phyloP scores from a whole-genome alignment of 1,139 yeast species.

The Pneumocystis carinii region DNA sequence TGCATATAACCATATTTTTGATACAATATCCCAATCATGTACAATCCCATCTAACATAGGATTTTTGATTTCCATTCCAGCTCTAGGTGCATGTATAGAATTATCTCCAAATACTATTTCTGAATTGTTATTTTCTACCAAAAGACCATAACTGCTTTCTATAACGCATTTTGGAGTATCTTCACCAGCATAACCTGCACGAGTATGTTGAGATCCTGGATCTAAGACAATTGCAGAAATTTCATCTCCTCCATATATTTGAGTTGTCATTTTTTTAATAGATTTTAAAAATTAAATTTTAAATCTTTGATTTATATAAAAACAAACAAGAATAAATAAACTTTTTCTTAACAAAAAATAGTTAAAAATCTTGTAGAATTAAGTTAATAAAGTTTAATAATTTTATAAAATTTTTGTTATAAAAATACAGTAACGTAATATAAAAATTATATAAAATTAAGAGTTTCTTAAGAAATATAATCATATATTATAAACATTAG shows the following conservation, averaged over 20 bases:
- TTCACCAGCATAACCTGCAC: slow-evolving; percentile 88
- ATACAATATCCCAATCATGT: slow-evolving; percentile 32
- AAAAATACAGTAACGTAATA: too few relatives aligned
- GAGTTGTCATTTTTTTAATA: slow-evolving; percentile 2
- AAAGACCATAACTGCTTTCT: slow-evolving; percentile 36
- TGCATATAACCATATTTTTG: slow-evolving; percentile 26
- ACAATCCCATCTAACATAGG: slow-evolving; percentile 29
- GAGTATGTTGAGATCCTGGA: slow-evolving; percentile 72
- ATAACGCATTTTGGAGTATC: slow-evolving; percentile 69
- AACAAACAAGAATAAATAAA: neutral
- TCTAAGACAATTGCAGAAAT: slow-evolving; percentile 79
- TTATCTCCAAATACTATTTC: slow-evolving; percentile 23
- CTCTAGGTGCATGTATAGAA: slow-evolving; percentile 22
- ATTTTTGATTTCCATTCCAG: slow-evolving; percentile 23
- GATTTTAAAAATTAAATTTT: slow-evolving; percentile 11
- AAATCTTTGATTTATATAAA: neutral
- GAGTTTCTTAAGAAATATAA: too few relatives aligned
- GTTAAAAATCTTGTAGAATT: too few relatives aligned
- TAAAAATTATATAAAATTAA: too few relatives aligned
- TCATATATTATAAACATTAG: too few relatives aligned
- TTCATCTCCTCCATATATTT: slow-evolving; percentile 15
- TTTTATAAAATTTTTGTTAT: too few relatives aligned
- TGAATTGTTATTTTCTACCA: slow-evolving; percentile 4
- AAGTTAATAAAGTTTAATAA: too few relatives aligned
- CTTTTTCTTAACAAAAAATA: too few relatives aligned